Conservation (phyloP, 1,284 basidiomycete species). For the Cerrena zonata region DNA sequence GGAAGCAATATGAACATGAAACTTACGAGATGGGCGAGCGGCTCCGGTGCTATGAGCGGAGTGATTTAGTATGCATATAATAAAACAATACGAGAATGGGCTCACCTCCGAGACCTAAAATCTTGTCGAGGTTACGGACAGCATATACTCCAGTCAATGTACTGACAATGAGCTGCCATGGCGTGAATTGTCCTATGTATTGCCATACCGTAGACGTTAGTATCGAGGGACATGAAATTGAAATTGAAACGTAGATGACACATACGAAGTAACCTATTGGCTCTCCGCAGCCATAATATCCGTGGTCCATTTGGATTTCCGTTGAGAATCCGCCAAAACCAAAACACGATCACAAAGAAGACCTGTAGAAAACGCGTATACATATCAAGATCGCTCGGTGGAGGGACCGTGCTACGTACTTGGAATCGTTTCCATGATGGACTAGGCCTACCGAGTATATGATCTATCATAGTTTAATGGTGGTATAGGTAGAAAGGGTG, state of each 20-base stretch:
- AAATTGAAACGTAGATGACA: constrained; percentile 7
- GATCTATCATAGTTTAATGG: constrained; percentile 32
- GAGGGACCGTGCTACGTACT: constrained; percentile 15
- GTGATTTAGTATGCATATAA: background rate
- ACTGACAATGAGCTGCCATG: constrained; percentile 89
- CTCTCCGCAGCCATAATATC: constrained; percentile 53
- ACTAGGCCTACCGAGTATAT: constrained; percentile 32
- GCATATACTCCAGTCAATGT: constrained; percentile 84
- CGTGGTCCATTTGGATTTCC: constrained; percentile 67
- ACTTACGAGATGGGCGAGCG: constrained; percentile 77
- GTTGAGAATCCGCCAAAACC: constrained; percentile 73
- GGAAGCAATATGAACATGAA: background rate
- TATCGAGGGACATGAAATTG: background rate
- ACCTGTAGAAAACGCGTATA: constrained; percentile 41
- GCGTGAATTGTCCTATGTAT: constrained; percentile 75
- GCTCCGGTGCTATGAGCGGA: constrained; percentile 76
- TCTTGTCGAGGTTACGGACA: constrained; percentile 79
- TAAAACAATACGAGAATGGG: constrained; percentile 9
- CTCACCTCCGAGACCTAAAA: constrained; percentile 79
- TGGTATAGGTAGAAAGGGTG: constrained; percentile 10
- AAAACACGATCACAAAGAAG: constrained; percentile 84
- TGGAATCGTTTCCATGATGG: constrained; percentile 35
- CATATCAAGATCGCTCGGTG: background rate
- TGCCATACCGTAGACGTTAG: background rate
- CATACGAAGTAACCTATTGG: constrained; percentile 61